These are phyloP conservation scores for Pyrus hybrid DNA, from an alignment of 331 rosid genomes.

Conservation along the genomic window DNA sequence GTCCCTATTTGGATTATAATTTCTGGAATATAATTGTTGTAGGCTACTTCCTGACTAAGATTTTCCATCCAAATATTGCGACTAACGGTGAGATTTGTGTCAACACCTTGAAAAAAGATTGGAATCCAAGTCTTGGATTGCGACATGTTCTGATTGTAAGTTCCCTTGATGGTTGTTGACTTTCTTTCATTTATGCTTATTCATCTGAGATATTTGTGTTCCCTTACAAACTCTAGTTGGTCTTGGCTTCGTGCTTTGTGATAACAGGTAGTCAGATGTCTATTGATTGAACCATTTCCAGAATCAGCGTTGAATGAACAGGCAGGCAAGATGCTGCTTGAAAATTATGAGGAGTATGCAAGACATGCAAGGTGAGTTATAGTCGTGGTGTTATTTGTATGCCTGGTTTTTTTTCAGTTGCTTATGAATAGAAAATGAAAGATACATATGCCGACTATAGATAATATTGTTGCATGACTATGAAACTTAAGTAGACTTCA, in stretches of 20 bases:
- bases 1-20: not conserved
- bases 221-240: not conserved
- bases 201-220: conserved; percentile 1
- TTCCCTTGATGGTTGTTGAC: not conserved
- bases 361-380: conserved; percentile 85
- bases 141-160: conserved; percentile 88
- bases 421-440: not conserved
- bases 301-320: conserved; percentile 95
- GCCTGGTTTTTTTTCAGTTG: not conserved
- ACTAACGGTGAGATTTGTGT: too few species aligned
- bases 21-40: conserved; percentile 12
- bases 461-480: not conserved
- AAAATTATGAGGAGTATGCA: conserved; percentile 90
- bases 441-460: not conserved
- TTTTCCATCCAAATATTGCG: too few species aligned
- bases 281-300: conserved; percentile 95
- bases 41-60: conserved; percentile 89
- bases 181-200: not conserved
- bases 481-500: not conserved
- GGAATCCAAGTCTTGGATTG: conserved; percentile 94
- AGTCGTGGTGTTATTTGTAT: not conserved
- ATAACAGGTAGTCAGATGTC: conserved; percentile 88
- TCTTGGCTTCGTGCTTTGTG: conserved; percentile 1
- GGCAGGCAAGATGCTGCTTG: conserved; percentile 92
- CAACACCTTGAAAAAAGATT: too few species aligned